phyloP scores from a whole-genome alignment of 2,329 filamentous ascomycete species.

The Venturia pyrina region DNA sequence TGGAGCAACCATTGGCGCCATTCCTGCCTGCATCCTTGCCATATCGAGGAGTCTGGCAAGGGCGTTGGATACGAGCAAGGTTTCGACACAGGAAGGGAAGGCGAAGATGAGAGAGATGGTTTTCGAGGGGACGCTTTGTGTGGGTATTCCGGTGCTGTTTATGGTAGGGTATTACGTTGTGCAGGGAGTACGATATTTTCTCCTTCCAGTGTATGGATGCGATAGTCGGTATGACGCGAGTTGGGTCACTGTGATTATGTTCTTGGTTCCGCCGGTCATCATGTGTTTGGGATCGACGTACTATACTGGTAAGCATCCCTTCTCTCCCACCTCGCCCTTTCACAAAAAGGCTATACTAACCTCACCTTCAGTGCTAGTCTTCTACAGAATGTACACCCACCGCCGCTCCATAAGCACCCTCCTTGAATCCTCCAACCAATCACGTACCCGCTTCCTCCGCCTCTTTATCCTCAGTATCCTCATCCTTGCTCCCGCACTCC shows the following conservation, averaged over 20 bases:
- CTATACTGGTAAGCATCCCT: constrained; percentile 44
- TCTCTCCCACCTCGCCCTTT: constrained; percentile 9
- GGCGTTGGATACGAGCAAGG: constrained; percentile 46
- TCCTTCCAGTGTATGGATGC: constrained; percentile 52
- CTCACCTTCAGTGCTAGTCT: constrained; percentile 40
- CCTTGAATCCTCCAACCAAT: constrained; percentile 43
- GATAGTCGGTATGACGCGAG: constrained; percentile 42
- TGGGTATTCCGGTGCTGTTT: constrained; percentile 43
- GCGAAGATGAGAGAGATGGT: constrained; percentile 27
- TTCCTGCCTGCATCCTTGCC: constrained; percentile 44
- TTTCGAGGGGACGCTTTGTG: constrained; percentile 47
- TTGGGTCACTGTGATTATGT: constrained; percentile 47
- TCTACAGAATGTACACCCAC: constrained; percentile 52
- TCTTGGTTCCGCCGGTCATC: constrained; percentile 46
- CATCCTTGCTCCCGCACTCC: constrained; percentile 32
- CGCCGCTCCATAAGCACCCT: constrained; percentile 48
- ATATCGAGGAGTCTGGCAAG: constrained; percentile 50
- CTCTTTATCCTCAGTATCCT: constrained; percentile 47
- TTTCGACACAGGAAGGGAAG: constrained; percentile 38
- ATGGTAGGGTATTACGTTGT: constrained; percentile 50
- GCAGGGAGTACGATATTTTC: constrained; percentile 47
- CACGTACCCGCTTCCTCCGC: constrained; percentile 50
- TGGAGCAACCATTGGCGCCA: constrained; percentile 30
- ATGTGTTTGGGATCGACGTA: constrained; percentile 43
- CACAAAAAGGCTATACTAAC: constrained; percentile 1